Evolutionary conservation across 2,329 filamentous ascomycete genomes (phyloP).

Genomic region (Alternaria gansuensis): DNA sequence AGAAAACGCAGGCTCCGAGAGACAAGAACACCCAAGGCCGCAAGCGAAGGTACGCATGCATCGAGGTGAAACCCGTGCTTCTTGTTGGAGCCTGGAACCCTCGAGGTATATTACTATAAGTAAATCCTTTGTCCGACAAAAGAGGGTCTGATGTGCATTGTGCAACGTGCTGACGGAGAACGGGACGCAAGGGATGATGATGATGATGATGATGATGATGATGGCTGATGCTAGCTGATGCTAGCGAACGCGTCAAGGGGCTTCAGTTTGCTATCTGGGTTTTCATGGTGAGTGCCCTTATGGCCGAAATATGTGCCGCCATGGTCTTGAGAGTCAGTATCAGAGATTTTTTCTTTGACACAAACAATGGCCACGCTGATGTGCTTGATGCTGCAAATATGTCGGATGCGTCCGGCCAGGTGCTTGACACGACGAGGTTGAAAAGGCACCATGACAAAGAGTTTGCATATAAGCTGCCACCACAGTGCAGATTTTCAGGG

Average conservation of each 20-base stretch:
- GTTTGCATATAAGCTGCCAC: slow-evolving; percentile 30
- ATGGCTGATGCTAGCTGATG: slow-evolving; percentile 6
- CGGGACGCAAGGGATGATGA: slow-evolving; percentile 6
- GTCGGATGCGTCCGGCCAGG: slow-evolving; percentile 30
- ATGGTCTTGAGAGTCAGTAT: slow-evolving; percentile 1
- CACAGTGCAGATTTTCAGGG: slow-evolving; percentile 41
- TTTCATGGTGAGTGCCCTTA: slow-evolving; percentile 19
- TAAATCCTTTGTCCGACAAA: slow-evolving; percentile 11
- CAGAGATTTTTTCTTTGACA: slow-evolving; percentile 15
- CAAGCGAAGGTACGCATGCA: slow-evolving; percentile 15
- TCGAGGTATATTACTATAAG: slow-evolving; percentile 20
- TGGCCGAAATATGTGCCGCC: slow-evolving; percentile 10
- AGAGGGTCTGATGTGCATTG: slow-evolving; percentile 18
- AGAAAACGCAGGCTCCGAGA: slow-evolving; percentile 15
- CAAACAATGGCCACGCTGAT: slow-evolving; percentile 11
- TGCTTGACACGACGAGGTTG: slow-evolving; percentile 15
- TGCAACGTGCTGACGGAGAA: slow-evolving; percentile 14
- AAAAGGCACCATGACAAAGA: slow-evolving; percentile 24
- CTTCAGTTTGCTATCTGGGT: slow-evolving; percentile 2
- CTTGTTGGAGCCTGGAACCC: slow-evolving; percentile 8
- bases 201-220: slow-evolving; percentile 4
- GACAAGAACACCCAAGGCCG: slow-evolving; percentile 8
- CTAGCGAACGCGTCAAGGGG: slow-evolving; percentile 11
- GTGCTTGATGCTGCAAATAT: slow-evolving; percentile 13
- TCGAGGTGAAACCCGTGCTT: slow-evolving; percentile 17